Conservation (phyloP, 2,329 filamentous ascomycete species). For the Pseudopyricularia javanii region DNA sequence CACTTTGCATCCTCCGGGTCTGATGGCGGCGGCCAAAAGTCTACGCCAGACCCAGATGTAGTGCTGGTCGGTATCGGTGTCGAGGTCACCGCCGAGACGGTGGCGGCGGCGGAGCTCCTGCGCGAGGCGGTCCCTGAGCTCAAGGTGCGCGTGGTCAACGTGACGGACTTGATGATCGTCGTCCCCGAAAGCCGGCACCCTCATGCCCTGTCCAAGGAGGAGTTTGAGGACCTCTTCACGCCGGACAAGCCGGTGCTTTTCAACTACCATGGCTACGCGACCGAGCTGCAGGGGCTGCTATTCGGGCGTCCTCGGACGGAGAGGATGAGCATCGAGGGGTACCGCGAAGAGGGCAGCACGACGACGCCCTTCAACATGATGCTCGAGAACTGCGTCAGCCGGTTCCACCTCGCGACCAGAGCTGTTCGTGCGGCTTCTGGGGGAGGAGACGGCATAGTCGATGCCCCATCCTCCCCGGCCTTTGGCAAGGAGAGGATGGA, state of each 20-base stretch:
- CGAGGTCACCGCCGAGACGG: slow-evolving; percentile 53
- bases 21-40: background rate
- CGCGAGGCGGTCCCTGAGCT: slow-evolving; percentile 34
- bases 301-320: slow-evolving; percentile 42
- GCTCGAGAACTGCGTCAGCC: slow-evolving; percentile 46
- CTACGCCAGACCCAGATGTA: slow-evolving; percentile 40
- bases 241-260: slow-evolving; percentile 42
- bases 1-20: slow-evolving; percentile 41
- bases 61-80: slow-evolving; percentile 53
- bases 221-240: slow-evolving; percentile 46
- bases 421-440: slow-evolving; percentile 40
- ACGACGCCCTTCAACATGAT: slow-evolving; percentile 62
- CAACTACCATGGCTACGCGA: slow-evolving; percentile 56
- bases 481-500: background rate
- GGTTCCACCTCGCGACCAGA: slow-evolving; percentile 44
- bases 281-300: slow-evolving; percentile 47
- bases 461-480: background rate
- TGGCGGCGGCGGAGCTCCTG: slow-evolving; percentile 46
- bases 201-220: slow-evolving; percentile 37
- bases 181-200: slow-evolving; percentile 42
- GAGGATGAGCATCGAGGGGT: slow-evolving; percentile 43
- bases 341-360: slow-evolving; percentile 53
- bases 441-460: no score
- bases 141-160: slow-evolving; percentile 49
- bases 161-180: slow-evolving; percentile 54